phyloP scores from a whole-genome alignment of 257 asterid species.

The Solanum pinnatisectum region DNA sequence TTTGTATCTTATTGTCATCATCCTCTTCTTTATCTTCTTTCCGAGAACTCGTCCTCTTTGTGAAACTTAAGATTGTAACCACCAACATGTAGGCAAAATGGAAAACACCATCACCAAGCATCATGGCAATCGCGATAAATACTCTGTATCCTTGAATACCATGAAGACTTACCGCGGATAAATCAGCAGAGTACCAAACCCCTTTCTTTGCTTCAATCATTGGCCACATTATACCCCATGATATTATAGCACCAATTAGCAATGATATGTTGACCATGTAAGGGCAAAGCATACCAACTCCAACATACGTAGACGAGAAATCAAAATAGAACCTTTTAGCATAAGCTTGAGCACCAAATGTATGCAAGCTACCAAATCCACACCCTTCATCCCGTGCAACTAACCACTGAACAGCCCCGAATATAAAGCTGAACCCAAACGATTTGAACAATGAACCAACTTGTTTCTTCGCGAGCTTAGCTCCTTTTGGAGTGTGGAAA shows the following conservation, averaged over 20 bases:
- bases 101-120: constrained; percentile 75
- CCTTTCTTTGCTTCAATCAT: constrained; percentile 9
- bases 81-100: constrained; percentile 47
- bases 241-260: constrained; percentile 12
- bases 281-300: constrained; percentile 24
- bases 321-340: constrained; percentile 19
- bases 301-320: constrained; percentile 15
- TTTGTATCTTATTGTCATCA: constrained; percentile 6
- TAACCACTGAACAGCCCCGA: constrained; percentile 70
- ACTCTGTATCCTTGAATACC: constrained; percentile 15
- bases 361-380: constrained; percentile 67
- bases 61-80: constrained; percentile 13
- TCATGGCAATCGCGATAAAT: constrained; percentile 60
- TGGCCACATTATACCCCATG: constrained; percentile 17
- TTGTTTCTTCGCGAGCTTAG: constrained; percentile 61
- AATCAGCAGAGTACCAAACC: not conserved
- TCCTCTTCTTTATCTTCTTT: constrained; percentile 5
- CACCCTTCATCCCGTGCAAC: constrained; percentile 48
- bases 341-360: constrained; percentile 63
- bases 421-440: constrained; percentile 41
- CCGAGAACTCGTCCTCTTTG: not conserved
- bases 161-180: not conserved
- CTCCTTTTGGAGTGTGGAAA: constrained; percentile 82
- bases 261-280: constrained; percentile 12
- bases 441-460: constrained; percentile 54